Evolutionary conservation across 352 stramenopile species (phyloP).

Genomic region (Phytophthora tentaculata): DNA sequence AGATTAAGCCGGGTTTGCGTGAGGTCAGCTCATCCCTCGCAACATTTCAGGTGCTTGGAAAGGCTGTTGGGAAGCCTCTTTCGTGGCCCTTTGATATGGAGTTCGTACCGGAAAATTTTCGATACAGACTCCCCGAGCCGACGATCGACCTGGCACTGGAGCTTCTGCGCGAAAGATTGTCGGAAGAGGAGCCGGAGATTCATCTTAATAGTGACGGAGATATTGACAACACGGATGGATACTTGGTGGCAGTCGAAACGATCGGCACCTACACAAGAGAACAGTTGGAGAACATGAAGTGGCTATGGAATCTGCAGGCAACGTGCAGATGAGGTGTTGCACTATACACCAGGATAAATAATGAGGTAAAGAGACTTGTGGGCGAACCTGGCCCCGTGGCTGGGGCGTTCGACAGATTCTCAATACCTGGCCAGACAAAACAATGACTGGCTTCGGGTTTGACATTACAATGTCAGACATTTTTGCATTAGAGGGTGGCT

Average conservation of each 20-base stretch:
- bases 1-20: neutral
- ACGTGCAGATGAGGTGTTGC: slow-evolving; percentile 4
- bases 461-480: neutral
- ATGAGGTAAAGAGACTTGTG: neutral
- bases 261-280: neutral
- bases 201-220: slow-evolving; percentile 1
- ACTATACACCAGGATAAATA: slow-evolving; percentile 10
- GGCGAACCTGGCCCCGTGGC: neutral
- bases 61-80: neutral
- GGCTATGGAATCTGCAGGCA: slow-evolving; percentile 13
- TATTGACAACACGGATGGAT: neutral
- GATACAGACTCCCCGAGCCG: slow-evolving; percentile 2
- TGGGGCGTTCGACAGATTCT: neutral
- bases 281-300: slow-evolving; percentile 18
- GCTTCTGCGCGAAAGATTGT: neutral
- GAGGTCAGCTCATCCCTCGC: neutral
- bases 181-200: neutral
- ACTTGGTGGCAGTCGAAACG: slow-evolving; percentile 5
- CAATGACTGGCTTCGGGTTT: neutral
- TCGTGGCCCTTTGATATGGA: neutral
- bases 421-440: neutral
- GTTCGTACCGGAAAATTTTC: neutral
- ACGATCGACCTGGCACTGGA: slow-evolving; percentile 2
- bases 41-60: neutral
- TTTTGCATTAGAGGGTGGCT: neutral